phyloP scores from a whole-genome alignment of 1,139 yeast genomes.

The Yamadazyma siamensis region DNA sequence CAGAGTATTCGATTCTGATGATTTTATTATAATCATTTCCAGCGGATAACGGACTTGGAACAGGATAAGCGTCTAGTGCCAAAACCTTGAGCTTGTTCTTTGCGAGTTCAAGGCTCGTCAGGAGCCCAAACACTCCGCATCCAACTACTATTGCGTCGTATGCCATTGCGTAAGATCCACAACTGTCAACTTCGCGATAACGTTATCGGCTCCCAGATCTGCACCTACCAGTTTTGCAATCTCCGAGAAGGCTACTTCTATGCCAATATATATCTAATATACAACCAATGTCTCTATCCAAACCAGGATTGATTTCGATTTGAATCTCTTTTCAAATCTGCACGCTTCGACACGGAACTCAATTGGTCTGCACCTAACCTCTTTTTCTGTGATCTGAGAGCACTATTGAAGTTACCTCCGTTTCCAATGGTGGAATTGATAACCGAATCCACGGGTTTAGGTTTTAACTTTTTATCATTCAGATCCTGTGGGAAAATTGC shows the following conservation, averaged over 20 bases:
- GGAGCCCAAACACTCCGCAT: conserved; percentile 18
- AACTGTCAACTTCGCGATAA: too few relatives aligned
- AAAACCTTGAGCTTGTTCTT: conserved; percentile 26
- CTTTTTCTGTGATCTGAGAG: conserved; percentile 26
- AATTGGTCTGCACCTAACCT: conserved; percentile 15
- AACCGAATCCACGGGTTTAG: conserved; percentile 20
- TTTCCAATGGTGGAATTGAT: conserved; percentile 16
- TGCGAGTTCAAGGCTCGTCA: conserved; percentile 17
- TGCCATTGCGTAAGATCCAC: conserved; percentile 5
- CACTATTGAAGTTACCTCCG: conserved; percentile 28
- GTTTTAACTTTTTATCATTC: conserved; percentile 27
- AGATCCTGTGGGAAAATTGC: conserved; percentile 24
- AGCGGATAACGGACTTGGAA: conserved; percentile 47
- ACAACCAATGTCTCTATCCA: background rate
- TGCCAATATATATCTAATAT: conserved; percentile 7
- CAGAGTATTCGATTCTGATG: conserved; percentile 41
- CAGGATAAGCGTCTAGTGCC: conserved; percentile 43
- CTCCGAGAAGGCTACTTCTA: too few relatives aligned
- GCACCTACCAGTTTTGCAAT: too few relatives aligned
- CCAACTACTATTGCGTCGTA: conserved; percentile 15
- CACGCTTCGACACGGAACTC: conserved; percentile 22
- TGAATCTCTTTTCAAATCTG: conserved; percentile 21
- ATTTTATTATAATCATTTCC: conserved; percentile 47
- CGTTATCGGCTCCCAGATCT: too few relatives aligned
- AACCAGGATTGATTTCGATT: conserved; percentile 1